phyloP scores from a whole-genome alignment of 2,329 filamentous ascomycete genomes.

The Botrytis hyacinthi region DNA sequence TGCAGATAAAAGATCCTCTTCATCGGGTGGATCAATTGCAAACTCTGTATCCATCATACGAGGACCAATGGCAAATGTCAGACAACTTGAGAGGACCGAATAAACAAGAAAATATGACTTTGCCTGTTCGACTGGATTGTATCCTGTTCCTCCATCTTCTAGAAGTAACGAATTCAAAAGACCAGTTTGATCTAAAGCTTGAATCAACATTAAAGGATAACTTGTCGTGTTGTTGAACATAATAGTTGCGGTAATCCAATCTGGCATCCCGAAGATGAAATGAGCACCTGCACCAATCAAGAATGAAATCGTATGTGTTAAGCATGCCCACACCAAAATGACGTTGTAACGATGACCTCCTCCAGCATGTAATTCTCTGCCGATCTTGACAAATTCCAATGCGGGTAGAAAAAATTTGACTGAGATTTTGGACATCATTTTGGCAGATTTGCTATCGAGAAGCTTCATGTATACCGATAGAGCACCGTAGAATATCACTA shows the following conservation, averaged over 20 bases:
- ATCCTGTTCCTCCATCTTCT: slow-evolving; percentile 45
- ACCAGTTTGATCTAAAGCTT: slow-evolving; percentile 44
- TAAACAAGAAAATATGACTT: slow-evolving; percentile 67
- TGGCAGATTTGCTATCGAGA: slow-evolving; percentile 41
- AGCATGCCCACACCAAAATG: slow-evolving; percentile 45
- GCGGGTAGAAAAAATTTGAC: slow-evolving; percentile 49
- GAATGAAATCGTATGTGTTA: slow-evolving; percentile 44
- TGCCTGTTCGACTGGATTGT: slow-evolving; percentile 54
- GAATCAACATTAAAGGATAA: slow-evolving; percentile 47
- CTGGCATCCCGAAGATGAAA: slow-evolving; percentile 44
- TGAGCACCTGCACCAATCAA: slow-evolving; percentile 43
- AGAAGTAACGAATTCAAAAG: slow-evolving; percentile 50
- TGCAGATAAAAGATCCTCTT: slow-evolving; percentile 22
- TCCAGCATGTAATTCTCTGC: slow-evolving; percentile 42
- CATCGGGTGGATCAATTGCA: slow-evolving; percentile 39
- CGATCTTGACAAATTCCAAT: slow-evolving; percentile 47
- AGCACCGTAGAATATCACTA: slow-evolving; percentile 47
- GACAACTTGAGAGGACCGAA: slow-evolving; percentile 59
- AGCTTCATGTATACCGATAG: slow-evolving; percentile 43
- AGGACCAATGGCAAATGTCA: slow-evolving; percentile 64
- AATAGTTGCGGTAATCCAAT: slow-evolving; percentile 47
- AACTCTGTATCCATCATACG: slow-evolving; percentile 51
- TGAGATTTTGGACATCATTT: slow-evolving; percentile 47
- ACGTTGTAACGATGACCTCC: slow-evolving; percentile 42
- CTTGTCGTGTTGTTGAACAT: slow-evolving; percentile 52